Evolutionary conservation across 2,329 filamentous ascomycete species (phyloP).

Genomic region (Fusarium hainanense): DNA sequence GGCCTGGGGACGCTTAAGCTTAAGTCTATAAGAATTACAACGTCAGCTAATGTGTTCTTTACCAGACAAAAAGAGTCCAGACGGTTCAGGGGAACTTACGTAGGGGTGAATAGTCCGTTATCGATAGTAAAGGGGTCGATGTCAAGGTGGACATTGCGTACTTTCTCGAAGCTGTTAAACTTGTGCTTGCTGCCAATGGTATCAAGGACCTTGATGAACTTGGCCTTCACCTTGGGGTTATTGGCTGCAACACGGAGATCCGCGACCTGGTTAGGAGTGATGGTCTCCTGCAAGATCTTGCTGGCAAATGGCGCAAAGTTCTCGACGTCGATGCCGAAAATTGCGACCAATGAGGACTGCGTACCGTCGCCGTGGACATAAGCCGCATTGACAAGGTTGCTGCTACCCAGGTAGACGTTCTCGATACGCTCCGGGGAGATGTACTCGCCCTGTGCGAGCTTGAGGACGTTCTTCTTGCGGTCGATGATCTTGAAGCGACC

Average conservation of each 20-base stretch:
- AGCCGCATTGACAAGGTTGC: constrained; percentile 79
- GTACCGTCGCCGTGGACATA: constrained; percentile 92
- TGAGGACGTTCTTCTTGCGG: constrained; percentile 98
- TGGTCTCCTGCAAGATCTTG: constrained; percentile 76
- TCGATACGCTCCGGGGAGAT: constrained; percentile 97
- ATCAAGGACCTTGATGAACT: constrained; percentile 82
- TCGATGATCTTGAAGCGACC: constrained; percentile 95
- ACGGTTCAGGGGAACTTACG: constrained; percentile 69
- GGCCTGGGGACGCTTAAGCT: constrained; percentile 69
- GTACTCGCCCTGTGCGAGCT: constrained; percentile 97
- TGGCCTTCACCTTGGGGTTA: constrained; percentile 77
- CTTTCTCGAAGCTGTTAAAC: constrained; percentile 90
- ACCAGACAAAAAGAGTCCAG: not conserved
- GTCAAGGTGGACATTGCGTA: constrained; percentile 78
- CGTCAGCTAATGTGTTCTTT: constrained; percentile 20
- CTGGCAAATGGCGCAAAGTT: constrained; percentile 83
- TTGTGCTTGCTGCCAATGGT: constrained; percentile 83
- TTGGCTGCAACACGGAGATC: constrained; percentile 74
- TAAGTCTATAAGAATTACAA: constrained; percentile 56
- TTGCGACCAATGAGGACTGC: constrained; percentile 82
- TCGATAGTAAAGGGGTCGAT: constrained; percentile 93
- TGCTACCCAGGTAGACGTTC: constrained; percentile 89
- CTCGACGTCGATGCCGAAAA: constrained; percentile 90
- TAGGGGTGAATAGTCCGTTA: constrained; percentile 89
- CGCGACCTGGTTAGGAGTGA: constrained; percentile 72